These are phyloP conservation scores for California macrophylla DNA, from an alignment of 441 rosid species.

Conservation along the genomic window DNA sequence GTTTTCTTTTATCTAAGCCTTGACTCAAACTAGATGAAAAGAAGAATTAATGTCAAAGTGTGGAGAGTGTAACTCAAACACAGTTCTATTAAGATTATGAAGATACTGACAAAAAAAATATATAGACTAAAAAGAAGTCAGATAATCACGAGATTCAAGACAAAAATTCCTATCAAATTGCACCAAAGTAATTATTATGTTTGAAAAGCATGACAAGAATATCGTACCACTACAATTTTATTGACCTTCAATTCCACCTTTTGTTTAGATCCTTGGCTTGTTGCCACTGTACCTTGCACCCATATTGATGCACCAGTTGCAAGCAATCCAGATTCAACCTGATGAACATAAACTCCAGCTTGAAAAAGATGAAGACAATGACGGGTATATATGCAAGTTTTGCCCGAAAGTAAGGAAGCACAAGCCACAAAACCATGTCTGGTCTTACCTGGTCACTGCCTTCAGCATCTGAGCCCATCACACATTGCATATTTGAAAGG, in stretches of 20 bases:
- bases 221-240: slow-evolving; percentile 58
- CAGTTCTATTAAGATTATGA: not conserved
- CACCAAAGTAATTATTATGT: not conserved
- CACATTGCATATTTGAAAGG: slow-evolving; percentile 91
- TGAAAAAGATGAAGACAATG: slow-evolving; percentile 17
- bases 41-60: not conserved
- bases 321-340: slow-evolving; percentile 74
- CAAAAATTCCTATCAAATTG: not conserved
- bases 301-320: slow-evolving; percentile 78
- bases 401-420: not conserved
- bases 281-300: slow-evolving; percentile 68
- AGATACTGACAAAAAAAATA: not conserved
- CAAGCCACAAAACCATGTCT: not conserved
- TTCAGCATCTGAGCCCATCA: slow-evolving; percentile 57
- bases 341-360: slow-evolving; percentile 15
- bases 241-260: slow-evolving; percentile 73
- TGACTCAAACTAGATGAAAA: not conserved
- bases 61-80: not conserved
- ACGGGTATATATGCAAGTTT: not conserved
- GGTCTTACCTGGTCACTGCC: slow-evolving; percentile 73
- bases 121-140: not conserved
- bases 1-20: not conserved
- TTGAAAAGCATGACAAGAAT: slow-evolving; percentile 14
- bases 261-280: slow-evolving; percentile 85
- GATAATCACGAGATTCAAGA: not conserved